A percentile compares a stretch with the other conserved stretches of the same genome.
Conservation (phyloP, 805 yeast genomes). For the Cyberlindnera mrakii region DNA sequence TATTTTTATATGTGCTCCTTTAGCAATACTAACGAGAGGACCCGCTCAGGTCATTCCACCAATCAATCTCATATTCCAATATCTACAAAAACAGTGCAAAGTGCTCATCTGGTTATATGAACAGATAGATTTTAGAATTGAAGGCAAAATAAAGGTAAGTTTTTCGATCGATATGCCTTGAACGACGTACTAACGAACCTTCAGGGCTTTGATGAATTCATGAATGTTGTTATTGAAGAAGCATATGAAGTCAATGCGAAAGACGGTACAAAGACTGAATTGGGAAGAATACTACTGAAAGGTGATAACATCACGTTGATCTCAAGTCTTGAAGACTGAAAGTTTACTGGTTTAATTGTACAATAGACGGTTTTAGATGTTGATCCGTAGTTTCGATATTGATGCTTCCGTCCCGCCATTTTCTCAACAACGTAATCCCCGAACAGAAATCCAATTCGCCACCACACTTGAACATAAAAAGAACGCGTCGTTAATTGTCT, state of each 20-base stretch:
- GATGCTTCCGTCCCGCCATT: no score
- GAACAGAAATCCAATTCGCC: background rate
- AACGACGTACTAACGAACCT: background rate
- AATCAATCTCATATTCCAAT: constrained; percentile 82
- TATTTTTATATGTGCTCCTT: background rate
- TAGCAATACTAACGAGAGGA: constrained; percentile 1
- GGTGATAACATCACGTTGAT: constrained; percentile 92
- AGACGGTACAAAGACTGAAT: constrained; percentile 41
- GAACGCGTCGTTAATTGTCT: background rate
- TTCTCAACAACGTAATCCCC: background rate
- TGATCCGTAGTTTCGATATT: no score
- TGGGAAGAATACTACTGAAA: constrained; percentile 76
- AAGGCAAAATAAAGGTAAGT: constrained; percentile 59
- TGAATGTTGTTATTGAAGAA: constrained; percentile 70
- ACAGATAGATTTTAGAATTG: constrained; percentile 68
- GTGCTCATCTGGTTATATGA: constrained; percentile 90
- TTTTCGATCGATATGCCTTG: background rate
- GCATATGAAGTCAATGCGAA: constrained; percentile 58
- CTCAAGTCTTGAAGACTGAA: constrained; percentile 22
- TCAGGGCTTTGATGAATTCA: constrained; percentile 91
- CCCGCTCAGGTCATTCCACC: constrained; percentile 66
- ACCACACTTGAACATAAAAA: background rate
- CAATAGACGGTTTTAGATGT: no score
- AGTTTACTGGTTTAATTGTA: background rate
- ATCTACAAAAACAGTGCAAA: constrained; percentile 70